Conservation (phyloP, 805 yeast species). For the Kodamaea fukazawae region DNA sequence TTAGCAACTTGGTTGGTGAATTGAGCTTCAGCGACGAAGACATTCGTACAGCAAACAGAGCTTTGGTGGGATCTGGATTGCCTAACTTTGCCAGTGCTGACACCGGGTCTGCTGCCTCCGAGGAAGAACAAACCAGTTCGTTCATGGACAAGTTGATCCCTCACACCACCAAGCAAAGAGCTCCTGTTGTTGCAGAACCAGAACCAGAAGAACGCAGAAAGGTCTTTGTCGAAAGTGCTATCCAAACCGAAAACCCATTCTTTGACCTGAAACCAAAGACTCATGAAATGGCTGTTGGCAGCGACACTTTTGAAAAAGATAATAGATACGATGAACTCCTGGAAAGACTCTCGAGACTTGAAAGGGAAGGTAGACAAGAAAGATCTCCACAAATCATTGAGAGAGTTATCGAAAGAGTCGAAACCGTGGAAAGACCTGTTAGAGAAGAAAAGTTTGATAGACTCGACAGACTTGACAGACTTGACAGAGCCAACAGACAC, state of each 20-base stretch:
- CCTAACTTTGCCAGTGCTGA: constrained; percentile 67
- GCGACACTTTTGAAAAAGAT: too few species aligned
- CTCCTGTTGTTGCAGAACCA: neutral
- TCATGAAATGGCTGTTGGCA: too few species aligned
- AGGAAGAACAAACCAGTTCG: constrained; percentile 12
- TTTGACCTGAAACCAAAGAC: neutral
- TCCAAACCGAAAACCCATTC: constrained; percentile 11
- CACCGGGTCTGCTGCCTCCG: constrained; percentile 16
- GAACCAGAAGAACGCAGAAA: constrained; percentile 2
- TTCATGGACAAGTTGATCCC: constrained; percentile 18
- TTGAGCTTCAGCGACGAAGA: constrained; percentile 67
- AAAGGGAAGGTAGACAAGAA: too few species aligned
- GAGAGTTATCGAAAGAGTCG: too few species aligned
- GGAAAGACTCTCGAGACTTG: too few species aligned
- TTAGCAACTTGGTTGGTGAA: constrained; percentile 61
- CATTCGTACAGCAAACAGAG: constrained; percentile 64
- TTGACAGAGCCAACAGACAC: too few species aligned
- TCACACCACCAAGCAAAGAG: constrained; percentile 9
- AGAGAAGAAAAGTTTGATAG: too few species aligned
- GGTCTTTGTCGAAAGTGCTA: constrained; percentile 11
- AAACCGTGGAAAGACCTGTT: too few species aligned
- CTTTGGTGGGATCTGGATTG: constrained; percentile 60
- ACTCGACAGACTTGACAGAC: too few species aligned
- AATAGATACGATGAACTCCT: too few species aligned
- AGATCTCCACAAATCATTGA: too few species aligned